phyloP scores from a whole-genome alignment of 1,284 basidiomycete genomes.

The Cutaneotrichosporon cavernicola region DNA sequence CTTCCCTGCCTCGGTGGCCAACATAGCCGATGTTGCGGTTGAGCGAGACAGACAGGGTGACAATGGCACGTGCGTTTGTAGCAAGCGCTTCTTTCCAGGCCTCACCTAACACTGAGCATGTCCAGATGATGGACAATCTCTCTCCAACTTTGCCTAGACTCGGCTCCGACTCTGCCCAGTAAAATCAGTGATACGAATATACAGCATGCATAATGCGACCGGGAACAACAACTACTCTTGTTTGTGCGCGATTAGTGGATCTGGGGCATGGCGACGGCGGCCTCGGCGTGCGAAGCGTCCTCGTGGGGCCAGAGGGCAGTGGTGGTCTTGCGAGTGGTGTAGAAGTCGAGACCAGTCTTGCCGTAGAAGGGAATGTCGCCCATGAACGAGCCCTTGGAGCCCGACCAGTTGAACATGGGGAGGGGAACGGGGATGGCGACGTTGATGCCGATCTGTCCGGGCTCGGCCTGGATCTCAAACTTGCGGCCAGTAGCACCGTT shows the following conservation, averaged over 20 bases:
- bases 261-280: constrained; percentile 45
- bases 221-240: constrained; percentile 20
- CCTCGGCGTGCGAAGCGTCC: constrained; percentile 44
- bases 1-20: not conserved
- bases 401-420: constrained; percentile 66
- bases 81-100: too few species aligned
- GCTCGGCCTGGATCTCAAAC: constrained; percentile 85
- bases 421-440: constrained; percentile 85
- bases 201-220: constrained; percentile 24
- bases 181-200: constrained; percentile 14
- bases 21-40: not conserved
- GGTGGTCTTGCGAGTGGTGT: constrained; percentile 42
- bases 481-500: constrained; percentile 93
- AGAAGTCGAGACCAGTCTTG: constrained; percentile 56
- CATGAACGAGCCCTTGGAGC: constrained; percentile 68
- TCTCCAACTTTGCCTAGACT: too few species aligned
- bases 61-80: not conserved
- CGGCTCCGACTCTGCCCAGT: too few species aligned
- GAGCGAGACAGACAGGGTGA: not conserved
- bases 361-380: constrained; percentile 91
- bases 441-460: constrained; percentile 92
- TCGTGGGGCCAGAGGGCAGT: constrained; percentile 49
- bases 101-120: too few species aligned
- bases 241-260: constrained; percentile 33
- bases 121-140: too few species aligned